Conservation (phyloP, 257 asterid species). For the Ophiorrhiza pumila region DNA sequence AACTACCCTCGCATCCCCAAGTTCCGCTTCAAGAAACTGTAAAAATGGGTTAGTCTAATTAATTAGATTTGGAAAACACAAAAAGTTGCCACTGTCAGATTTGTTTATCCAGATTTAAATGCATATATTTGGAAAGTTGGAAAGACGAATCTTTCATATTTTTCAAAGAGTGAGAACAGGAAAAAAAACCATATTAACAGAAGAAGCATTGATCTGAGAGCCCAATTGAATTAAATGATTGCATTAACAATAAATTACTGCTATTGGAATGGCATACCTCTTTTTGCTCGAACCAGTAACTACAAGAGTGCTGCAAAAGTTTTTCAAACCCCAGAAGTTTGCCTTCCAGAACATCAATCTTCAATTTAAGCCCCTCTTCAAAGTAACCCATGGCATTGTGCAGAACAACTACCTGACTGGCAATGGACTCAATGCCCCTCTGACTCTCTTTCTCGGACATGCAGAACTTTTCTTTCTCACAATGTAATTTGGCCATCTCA, state of each 20-base stretch:
- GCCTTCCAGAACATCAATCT: constrained; percentile 42
- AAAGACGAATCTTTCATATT: background rate
- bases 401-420: constrained; percentile 45
- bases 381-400: constrained; percentile 49
- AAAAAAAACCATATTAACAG: no score
- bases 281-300: constrained; percentile 56
- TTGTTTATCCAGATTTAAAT: background rate
- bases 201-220: background rate
- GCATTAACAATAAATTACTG: constrained; percentile 1
- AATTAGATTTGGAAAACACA: background rate
- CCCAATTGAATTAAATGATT: background rate
- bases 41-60: constrained; percentile 6
- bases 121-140: background rate
- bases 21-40: constrained; percentile 80
- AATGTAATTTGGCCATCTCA: constrained; percentile 54
- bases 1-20: constrained; percentile 66
- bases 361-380: constrained; percentile 49
- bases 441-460: constrained; percentile 48
- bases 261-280: constrained; percentile 46
- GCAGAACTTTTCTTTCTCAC: constrained; percentile 57
- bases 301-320: constrained; percentile 41
- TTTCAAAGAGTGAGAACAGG: background rate
- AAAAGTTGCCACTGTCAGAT: background rate
- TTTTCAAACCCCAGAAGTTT: constrained; percentile 55
- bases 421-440: constrained; percentile 44